Conservation (phyloP, 371 early-diverging fungal genomes). For the Mucor mucedo region DNA sequence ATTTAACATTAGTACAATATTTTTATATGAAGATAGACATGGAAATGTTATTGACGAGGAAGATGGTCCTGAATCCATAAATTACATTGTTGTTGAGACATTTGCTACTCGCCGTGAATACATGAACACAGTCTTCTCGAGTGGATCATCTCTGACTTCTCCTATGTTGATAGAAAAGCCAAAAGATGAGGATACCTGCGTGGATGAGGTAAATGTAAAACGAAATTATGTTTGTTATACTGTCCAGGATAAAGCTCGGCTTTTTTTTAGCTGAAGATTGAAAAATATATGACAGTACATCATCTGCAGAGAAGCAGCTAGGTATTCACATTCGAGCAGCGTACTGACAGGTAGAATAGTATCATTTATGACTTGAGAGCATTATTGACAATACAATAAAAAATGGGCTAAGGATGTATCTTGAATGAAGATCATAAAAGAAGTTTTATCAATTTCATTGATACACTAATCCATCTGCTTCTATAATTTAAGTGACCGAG, state of each 20-base stretch:
- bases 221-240: conserved; percentile 21
- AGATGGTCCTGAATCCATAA: conserved; percentile 23
- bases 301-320: conserved; percentile 19
- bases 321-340: conserved; percentile 15
- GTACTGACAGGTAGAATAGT: conserved; percentile 26
- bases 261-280: conserved; percentile 18
- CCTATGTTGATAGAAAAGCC: conserved; percentile 1
- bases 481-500: conserved; percentile 23
- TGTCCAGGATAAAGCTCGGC: conserved; percentile 14
- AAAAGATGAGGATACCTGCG: conserved; percentile 6
- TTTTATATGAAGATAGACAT: conserved; percentile 31
- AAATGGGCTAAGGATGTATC: conserved; percentile 19
- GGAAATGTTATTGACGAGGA: conserved; percentile 19
- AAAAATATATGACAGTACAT: conserved; percentile 16
- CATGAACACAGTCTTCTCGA: neutral
- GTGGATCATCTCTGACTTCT: neutral
- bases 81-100: conserved; percentile 23
- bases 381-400: conserved; percentile 15
- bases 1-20: neutral
- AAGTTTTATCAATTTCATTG: conserved; percentile 11
- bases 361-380: conserved; percentile 18
- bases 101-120: conserved; percentile 7
- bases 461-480: conserved; percentile 22
- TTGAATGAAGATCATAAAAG: conserved; percentile 20
- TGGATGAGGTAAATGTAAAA: conserved; percentile 17